Conservation (phyloP, 208 protist species). For the Crithidia expoeki region DNA sequence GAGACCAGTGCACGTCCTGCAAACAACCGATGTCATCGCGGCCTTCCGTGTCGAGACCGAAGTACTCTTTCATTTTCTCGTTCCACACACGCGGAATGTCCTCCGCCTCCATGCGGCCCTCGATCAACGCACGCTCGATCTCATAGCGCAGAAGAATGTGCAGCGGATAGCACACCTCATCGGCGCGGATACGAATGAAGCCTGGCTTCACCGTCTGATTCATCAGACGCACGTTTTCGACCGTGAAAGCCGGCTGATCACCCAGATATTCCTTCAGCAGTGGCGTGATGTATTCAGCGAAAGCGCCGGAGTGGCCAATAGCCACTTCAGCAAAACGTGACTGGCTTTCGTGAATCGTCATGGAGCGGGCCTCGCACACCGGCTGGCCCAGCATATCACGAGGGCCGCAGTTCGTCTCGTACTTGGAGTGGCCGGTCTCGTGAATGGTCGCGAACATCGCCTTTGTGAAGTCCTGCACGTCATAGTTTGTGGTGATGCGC, state of each 20-base stretch:
- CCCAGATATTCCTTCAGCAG: conserved; percentile 56
- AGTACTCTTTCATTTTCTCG: conserved; percentile 88
- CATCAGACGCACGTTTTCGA: conserved; percentile 54
- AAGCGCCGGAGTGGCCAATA: conserved; percentile 57
- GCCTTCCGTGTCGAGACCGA: conserved; percentile 76
- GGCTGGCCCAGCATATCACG: conserved; percentile 51
- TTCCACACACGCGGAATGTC: conserved; percentile 86
- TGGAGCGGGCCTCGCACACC: conserved; percentile 52
- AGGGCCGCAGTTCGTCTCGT: conserved; percentile 52
- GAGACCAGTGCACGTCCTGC: conserved; percentile 90
- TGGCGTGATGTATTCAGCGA: conserved; percentile 61
- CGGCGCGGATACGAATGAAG: conserved; percentile 82
- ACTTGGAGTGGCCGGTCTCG: conserved; percentile 28
- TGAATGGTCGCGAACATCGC: conserved; percentile 49
- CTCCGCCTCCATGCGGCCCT: conserved; percentile 73
- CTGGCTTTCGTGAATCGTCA: conserved; percentile 84
- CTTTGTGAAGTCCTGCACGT: conserved; percentile 41
- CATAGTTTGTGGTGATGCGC: conserved; percentile 81
- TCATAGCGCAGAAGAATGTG: conserved; percentile 92
- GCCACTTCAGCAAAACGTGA: conserved; percentile 82
- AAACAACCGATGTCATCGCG: conserved; percentile 82
- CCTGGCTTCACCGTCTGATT: conserved; percentile 62
- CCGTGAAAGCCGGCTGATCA: conserved; percentile 53
- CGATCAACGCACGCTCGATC: conserved; percentile 89
- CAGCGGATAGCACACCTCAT: conserved; percentile 92